Evolutionary conservation across 805 yeast genomes (phyloP).

Genomic region (Dipodascus geniculatus): DNA sequence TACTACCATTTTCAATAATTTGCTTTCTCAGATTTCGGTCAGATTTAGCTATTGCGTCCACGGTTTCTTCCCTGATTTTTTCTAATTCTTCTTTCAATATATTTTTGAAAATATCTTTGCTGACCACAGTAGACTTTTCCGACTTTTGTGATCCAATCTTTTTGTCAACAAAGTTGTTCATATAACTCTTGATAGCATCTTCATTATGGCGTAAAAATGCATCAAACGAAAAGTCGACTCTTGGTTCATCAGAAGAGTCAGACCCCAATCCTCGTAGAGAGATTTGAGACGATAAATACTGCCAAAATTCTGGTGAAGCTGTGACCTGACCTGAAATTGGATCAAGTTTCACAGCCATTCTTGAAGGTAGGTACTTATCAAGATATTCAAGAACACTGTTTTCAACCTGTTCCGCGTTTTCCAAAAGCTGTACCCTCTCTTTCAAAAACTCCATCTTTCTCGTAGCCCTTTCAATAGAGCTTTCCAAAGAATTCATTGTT

Average conservation of each 20-base stretch:
- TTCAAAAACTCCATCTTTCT: slow-evolving; percentile 3
- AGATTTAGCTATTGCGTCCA: background rate
- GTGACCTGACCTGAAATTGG: slow-evolving; percentile 2
- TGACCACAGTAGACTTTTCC: background rate
- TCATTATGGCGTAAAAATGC: slow-evolving; percentile 1
- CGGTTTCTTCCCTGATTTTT: background rate
- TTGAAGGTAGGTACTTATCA: slow-evolving; percentile 6
- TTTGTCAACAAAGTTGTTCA: background rate
- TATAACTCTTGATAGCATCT: background rate
- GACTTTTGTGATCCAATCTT: background rate
- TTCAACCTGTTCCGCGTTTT: slow-evolving; percentile 5
- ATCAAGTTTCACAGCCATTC: slow-evolving; percentile 5
- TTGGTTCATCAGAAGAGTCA: background rate
- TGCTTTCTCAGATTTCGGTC: background rate
- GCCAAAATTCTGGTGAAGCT: slow-evolving; percentile 9
- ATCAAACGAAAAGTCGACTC: background rate
- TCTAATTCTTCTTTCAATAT: background rate
- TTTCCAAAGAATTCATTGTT: background rate
- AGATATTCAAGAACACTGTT: slow-evolving; percentile 1
- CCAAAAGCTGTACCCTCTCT: slow-evolving; percentile 1
- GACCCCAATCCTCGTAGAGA: background rate
- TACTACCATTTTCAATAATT: background rate
- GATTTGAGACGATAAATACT: slow-evolving; percentile 2
- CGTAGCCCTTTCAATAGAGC: background rate
- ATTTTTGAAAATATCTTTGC: background rate